phyloP scores from a whole-genome alignment of 192 early-diverging fungal species.

The Phlyctochytrium bullatum region DNA sequence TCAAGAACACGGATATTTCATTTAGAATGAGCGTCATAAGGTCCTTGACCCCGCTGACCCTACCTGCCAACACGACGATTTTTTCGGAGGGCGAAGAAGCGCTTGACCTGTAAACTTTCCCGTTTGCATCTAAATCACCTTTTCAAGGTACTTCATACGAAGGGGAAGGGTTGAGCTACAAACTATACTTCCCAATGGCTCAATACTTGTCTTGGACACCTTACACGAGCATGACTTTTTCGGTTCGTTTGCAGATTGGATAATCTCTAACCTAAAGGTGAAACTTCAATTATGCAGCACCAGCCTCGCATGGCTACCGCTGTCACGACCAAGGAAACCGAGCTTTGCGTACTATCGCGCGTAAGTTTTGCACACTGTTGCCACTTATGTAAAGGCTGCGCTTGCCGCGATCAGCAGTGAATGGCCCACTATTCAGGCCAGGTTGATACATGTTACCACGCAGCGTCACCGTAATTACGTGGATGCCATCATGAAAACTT shows the following conservation, averaged over 20 bases:
- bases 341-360: no score
- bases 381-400: not conserved
- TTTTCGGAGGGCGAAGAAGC: not conserved
- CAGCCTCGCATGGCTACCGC: not conserved
- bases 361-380: no score
- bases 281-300: not conserved
- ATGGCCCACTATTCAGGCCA: not conserved
- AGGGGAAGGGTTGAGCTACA: not conserved
- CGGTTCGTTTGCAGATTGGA: not conserved
- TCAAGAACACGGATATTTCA: conserved; percentile 2
- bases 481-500: not conserved
- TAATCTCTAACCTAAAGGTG: not conserved
- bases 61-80: not conserved
- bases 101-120: not conserved
- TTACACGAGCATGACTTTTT: not conserved
- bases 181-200: not conserved
- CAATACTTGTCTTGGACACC: not conserved
- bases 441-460: not conserved
- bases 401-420: not conserved
- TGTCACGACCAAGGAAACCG: not conserved
- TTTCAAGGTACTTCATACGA: not conserved
- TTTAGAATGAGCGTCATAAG: not conserved
- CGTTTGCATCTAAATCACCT: not conserved
- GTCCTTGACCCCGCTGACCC: not conserved
- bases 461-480: not conserved